A percentile compares a stretch with the other conserved stretches of the same genome.
Conservation (phyloP, 257 asterid species). For the Thymus quinquecostatus region DNA sequence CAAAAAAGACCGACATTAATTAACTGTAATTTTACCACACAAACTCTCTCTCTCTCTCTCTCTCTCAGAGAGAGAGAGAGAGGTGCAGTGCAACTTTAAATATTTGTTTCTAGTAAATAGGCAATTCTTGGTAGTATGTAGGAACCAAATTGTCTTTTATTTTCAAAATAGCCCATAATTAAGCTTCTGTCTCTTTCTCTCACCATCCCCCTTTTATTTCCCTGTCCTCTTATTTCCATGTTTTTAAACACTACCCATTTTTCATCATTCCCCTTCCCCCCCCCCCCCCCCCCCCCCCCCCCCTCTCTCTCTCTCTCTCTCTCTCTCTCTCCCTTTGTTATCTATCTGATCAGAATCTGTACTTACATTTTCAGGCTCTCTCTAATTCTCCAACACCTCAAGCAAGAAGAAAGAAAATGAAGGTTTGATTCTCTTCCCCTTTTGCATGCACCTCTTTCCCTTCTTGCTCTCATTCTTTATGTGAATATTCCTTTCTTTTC, state of each 20-base stretch:
- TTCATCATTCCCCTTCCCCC: slow-evolving; percentile 5
- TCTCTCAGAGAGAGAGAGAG: slow-evolving; percentile 13
- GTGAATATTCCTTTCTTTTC: neutral
- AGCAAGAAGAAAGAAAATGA: slow-evolving; percentile 30
- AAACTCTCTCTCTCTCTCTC: neutral
- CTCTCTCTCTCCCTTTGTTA: neutral
- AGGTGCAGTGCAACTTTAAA: neutral
- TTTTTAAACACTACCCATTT: slow-evolving; percentile 13
- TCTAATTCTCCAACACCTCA: neutral
- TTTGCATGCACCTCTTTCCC: slow-evolving; percentile 3
- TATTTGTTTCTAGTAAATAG: neutral
- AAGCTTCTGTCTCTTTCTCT: slow-evolving; percentile 32
- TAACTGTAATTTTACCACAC: neutral
- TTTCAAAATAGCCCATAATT: slow-evolving; percentile 29
- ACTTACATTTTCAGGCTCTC: slow-evolving; percentile 27
- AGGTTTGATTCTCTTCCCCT: slow-evolving; percentile 35
- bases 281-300: neutral
- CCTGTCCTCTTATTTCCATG: slow-evolving; percentile 19
- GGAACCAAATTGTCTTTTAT: slow-evolving; percentile 8
- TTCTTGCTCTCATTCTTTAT: slow-evolving; percentile 17
- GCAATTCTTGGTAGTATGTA: slow-evolving; percentile 15
- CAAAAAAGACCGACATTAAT: neutral
- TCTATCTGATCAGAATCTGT: slow-evolving; percentile 25
- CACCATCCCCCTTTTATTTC: slow-evolving; percentile 28
- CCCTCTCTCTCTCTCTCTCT: neutral